These are phyloP conservation scores for Fonsecaea erecta DNA, from an alignment of 2,329 filamentous ascomycete species.

Conservation along the genomic window DNA sequence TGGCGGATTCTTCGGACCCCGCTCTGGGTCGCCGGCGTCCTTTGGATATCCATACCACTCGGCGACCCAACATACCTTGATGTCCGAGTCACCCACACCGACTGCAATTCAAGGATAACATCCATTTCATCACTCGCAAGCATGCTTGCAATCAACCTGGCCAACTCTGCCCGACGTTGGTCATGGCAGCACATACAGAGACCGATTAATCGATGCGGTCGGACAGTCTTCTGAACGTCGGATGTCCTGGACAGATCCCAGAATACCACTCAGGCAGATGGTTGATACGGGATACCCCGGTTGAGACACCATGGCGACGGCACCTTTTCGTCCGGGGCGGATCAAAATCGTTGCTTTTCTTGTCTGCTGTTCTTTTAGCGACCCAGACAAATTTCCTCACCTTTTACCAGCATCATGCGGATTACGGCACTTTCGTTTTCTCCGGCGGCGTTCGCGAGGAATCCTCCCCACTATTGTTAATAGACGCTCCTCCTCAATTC, in stretches of 20 bases:
- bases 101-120: constrained; percentile 46
- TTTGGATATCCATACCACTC: constrained; percentile 52
- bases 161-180: constrained; percentile 8
- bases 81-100: constrained; percentile 53
- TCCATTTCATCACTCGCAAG: constrained; percentile 18
- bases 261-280: constrained; percentile 22
- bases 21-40: constrained; percentile 44
- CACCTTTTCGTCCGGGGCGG: constrained; percentile 21
- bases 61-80: constrained; percentile 49
- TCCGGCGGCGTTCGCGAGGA: constrained; percentile 20
- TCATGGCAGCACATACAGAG: constrained; percentile 11
- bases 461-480: constrained; percentile 25
- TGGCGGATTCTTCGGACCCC: constrained; percentile 47
- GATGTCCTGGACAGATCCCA: constrained; percentile 14
- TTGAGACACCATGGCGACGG: constrained; percentile 13
- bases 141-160: constrained; percentile 4
- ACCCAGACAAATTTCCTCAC: constrained; percentile 22
- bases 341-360: constrained; percentile 23
- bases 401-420: constrained; percentile 20
- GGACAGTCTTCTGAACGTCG: constrained; percentile 6
- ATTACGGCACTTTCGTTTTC: constrained; percentile 16
- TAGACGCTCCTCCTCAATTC: constrained; percentile 21
- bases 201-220: constrained; percentile 10
- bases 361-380: constrained; percentile 38
- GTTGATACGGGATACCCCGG: constrained; percentile 12